Evolutionary conservation across 768 basidiomycete genomes (phyloP).

Genomic region (Trametes gibbosa): DNA sequence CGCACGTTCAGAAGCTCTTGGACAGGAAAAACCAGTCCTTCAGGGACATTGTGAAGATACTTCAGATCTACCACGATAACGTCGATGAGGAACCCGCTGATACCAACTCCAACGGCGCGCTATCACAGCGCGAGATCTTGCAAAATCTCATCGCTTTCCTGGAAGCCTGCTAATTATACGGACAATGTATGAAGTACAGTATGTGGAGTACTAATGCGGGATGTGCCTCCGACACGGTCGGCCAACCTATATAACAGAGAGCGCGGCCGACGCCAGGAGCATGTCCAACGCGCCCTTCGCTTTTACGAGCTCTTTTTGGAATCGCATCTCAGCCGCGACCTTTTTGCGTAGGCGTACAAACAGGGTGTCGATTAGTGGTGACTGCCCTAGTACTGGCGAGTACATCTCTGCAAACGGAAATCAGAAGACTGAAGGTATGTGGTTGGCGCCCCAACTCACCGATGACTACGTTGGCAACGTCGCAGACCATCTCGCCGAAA

Average conservation of each 20-base stretch:
- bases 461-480: slow-evolving; percentile 76
- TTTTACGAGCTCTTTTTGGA: slow-evolving; percentile 83
- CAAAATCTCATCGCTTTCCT: slow-evolving; percentile 66
- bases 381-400: slow-evolving; percentile 86
- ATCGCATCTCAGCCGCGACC: slow-evolving; percentile 79
- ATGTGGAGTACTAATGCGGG: slow-evolving; percentile 10
- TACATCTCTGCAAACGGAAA: slow-evolving; percentile 73
- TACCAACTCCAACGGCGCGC: slow-evolving; percentile 36
- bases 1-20: slow-evolving; percentile 75
- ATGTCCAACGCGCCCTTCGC: slow-evolving; percentile 88
- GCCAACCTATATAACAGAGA: slow-evolving; percentile 24
- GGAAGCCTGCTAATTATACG: slow-evolving; percentile 34
- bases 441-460: slow-evolving; percentile 47
- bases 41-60: slow-evolving; percentile 64
- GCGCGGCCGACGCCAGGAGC: slow-evolving; percentile 64
- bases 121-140: slow-evolving; percentile 67
- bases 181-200: slow-evolving; percentile 12
- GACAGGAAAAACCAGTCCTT: slow-evolving; percentile 69
- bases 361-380: slow-evolving; percentile 85
- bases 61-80: slow-evolving; percentile 72
- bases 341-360: slow-evolving; percentile 81
- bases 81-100: slow-evolving; percentile 52
- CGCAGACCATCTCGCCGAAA: slow-evolving; percentile 87
- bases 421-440: background rate
- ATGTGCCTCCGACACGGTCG: background rate